Percentiles rank a stretch among this genome's conserved stretches.
Conservation (phyloP, 495 filamentous ascomycete genomes). For the Aspergillus incahuasiensis region DNA sequence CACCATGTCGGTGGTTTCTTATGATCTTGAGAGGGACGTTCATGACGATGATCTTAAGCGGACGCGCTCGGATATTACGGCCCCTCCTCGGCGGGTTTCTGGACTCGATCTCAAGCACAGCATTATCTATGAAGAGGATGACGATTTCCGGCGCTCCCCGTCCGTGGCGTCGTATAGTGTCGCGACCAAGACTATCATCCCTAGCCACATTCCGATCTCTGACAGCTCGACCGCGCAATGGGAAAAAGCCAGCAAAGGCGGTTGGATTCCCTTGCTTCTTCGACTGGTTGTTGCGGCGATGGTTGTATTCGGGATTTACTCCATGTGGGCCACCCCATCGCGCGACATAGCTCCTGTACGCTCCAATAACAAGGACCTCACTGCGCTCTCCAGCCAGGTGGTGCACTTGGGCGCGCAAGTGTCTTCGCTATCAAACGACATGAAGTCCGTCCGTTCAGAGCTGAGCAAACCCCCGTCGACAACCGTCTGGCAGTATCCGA, state of each 20-base stretch:
- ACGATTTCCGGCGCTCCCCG: not conserved
- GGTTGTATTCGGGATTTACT: not conserved
- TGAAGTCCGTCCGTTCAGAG: constrained; percentile 26
- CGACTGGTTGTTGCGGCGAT: not conserved
- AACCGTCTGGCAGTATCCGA: constrained; percentile 2
- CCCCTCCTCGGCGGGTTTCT: constrained; percentile 40
- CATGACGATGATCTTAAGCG: constrained; percentile 38
- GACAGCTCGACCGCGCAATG: not conserved
- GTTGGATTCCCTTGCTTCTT: not conserved
- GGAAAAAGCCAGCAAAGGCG: not conserved
- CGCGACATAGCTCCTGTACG: not conserved
- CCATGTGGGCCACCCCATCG: not conserved
- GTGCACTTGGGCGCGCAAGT: constrained; percentile 29
- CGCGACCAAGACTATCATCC: constrained; percentile 27
- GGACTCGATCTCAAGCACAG: constrained; percentile 30
- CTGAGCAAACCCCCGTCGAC: constrained; percentile 21
- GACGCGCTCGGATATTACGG: constrained; percentile 33
- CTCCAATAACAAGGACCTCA: constrained; percentile 22
- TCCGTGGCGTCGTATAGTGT: constrained; percentile 1
- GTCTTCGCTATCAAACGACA: constrained; percentile 33
- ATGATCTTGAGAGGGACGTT: constrained; percentile 40
- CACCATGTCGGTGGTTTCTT: constrained; percentile 35
- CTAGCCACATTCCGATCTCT: constrained; percentile 5
- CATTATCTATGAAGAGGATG: constrained; percentile 32
- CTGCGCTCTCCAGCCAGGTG: constrained; percentile 28